Base-by-base conservation (phyloP, 2,329 filamentous ascomycete species). In the Penicillium paneum region DNA sequence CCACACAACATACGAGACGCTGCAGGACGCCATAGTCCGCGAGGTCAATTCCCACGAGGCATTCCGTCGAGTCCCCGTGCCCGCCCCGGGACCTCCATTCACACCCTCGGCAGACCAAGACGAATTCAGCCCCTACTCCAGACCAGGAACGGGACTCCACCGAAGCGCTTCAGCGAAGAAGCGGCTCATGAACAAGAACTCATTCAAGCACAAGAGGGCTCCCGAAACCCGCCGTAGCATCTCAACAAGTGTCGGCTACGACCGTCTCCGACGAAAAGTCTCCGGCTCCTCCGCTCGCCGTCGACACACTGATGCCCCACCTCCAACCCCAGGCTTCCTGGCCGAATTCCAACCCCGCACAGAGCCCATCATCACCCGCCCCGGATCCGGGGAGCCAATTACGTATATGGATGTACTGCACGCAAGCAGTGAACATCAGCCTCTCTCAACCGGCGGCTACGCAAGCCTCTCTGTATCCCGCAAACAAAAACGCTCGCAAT, bases 31-130 rank as follows among this genome's bases (percentile, higher is more conserved):
- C 15, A 76, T 76, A 36, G 63, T 76, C 31, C 71, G 74, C 10
- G 74, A 76, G 52, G 74, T 76, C 47, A 76, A 76, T 50, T 76
- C 71, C 3, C 74, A 76, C 44, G 74, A 76, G 50, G 74, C 74
- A 12, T 76, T 76, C 54, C 69, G 64, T 28, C 64, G 62, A 15
- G 65, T 74, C 0, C 68, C 71, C 32, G 46, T 67, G 40, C 69
- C 72, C 13, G 60, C 55, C 10, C 39, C 57, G n/a, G 71, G 71
- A 1, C 66, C 69, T 28, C 65, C 64, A 7, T 71, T 72, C 44
- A 74, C 71, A 0, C 72, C 72, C 8, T 63, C 65, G 2, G 46
- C 64, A 17, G 63, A 59, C 4, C 55, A 67, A 36, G 58, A 61
- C 8, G 62, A 60, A 3, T 68, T 68, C 36, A 58, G n/a, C 48